A percentile compares a stretch with the other conserved stretches of the same genome.
Evolutionary conservation across 345 rosid genomes (phyloP).

Genomic region (Atalantia buxifolia): DNA sequence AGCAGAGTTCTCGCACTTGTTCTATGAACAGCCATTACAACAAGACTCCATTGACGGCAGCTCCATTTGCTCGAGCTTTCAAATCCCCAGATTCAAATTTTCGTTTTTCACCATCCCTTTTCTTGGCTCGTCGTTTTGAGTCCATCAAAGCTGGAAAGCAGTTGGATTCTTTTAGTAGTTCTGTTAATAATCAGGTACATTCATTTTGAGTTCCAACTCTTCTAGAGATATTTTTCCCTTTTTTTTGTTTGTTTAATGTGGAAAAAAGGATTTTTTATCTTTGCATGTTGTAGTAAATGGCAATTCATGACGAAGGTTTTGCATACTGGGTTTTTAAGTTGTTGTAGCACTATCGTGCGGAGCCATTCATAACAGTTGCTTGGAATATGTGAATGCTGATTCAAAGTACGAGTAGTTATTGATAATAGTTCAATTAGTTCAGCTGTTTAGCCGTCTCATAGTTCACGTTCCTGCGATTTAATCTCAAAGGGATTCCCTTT

Average conservation of each 20-base stretch:
- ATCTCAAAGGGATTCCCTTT: not conserved
- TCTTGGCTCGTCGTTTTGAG: conserved; percentile 23
- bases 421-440: too few species aligned
- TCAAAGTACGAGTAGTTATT: too few species aligned
- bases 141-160: conserved; percentile 26
- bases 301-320: not conserved
- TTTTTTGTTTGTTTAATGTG: not conserved
- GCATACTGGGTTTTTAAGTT: not conserved
- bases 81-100: conserved; percentile 8
- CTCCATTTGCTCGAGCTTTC: conserved; percentile 3
- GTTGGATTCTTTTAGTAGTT: not conserved
- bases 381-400: too few species aligned
- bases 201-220: not conserved
- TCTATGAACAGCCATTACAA: not conserved
- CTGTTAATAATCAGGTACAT: conserved; percentile 18
- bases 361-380: too few species aligned
- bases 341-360: too few species aligned
- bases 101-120: not conserved
- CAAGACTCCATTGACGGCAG: not conserved
- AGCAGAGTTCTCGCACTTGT: not conserved
- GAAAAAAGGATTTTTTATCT: too few species aligned
- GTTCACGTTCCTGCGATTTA: not conserved
- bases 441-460: too few species aligned
- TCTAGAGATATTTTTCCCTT: not conserved
- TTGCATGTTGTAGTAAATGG: too few species aligned